Evolutionary conservation across 139 green algal species (phyloP), one percentile per base, ranked within the genome.

Genomic region (Penium margaritaceum): DNA sequence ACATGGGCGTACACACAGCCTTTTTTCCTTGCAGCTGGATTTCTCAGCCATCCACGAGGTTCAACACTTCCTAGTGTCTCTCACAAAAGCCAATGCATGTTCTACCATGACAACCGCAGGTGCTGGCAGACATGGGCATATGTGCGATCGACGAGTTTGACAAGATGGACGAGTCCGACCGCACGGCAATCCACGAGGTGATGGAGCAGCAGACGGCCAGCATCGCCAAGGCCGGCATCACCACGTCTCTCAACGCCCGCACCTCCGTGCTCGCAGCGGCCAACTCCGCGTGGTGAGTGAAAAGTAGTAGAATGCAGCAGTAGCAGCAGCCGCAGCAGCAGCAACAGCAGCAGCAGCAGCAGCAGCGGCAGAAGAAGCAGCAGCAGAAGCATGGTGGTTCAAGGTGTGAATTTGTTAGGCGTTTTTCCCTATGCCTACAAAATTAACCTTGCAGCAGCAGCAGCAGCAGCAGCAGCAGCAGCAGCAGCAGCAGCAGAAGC

Each of bases 111-210:
- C 17, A 4, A 91, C 51, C 91, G 7, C 87, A 98, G 63, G 94
- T 99, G 65, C 87, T 99, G 67, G 95, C 94, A 2, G 95, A 99
- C 85, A 92, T 90, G 71, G 95, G 95, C 67, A 92, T 99, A 69
- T 99, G 95, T 85, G 96, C 91, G 84, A 99, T 99, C 62, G 95
- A 99, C 63, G 95, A 99, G 86, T 99, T 99, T 84, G 95, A 99
- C 84, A 99, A 99, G 85, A 99, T 99, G 95, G 95, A 99, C 68
- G 95, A 99, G 70, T 74, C 73, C 9, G 95, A 99, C 85, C 84
- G 95, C 14, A 99, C 95, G 4, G 91, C 95, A 61, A 98, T 99
- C 55, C 94, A 99, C 77, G 94, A 99, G 89, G 91, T 96, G 55
- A 81, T 79, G 72, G 79, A 84, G 63, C 82, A 87, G 65, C 94